Conservation (phyloP, 1,284 basidiomycete species). For the Cryptococcus deneoformans region DNA sequence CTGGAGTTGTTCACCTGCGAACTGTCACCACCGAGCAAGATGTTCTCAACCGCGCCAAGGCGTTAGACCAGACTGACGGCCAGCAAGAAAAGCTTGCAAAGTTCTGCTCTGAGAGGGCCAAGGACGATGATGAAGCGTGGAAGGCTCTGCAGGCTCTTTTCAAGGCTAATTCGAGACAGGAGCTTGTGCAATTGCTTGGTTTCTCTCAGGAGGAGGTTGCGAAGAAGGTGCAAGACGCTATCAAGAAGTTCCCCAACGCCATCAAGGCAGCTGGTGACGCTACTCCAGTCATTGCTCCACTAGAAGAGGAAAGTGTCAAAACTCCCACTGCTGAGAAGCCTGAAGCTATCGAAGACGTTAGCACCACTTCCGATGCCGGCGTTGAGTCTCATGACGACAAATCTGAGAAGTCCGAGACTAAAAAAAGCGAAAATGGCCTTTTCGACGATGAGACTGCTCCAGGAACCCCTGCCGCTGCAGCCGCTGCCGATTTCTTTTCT, state of each 20-base stretch:
- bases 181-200: slow-evolving; percentile 85
- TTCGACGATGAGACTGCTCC: slow-evolving; percentile 59
- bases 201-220: slow-evolving; percentile 89
- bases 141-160: slow-evolving; percentile 86
- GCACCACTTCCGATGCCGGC: slow-evolving; percentile 1
- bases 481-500: slow-evolving; percentile 76
- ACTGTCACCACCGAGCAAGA: slow-evolving; percentile 73
- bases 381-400: slow-evolving; percentile 67
- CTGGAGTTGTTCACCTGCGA: slow-evolving; percentile 70
- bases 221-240: slow-evolving; percentile 73
- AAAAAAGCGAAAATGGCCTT: slow-evolving; percentile 57
- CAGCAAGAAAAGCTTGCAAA: slow-evolving; percentile 60
- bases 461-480: slow-evolving; percentile 55
- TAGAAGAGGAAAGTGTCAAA: slow-evolving; percentile 11
- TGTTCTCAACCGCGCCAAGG: slow-evolving; percentile 73
- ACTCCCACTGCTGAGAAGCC: slow-evolving; percentile 12
- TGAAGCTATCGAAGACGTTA: slow-evolving; percentile 4
- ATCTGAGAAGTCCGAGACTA: slow-evolving; percentile 58
- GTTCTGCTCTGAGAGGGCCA: slow-evolving; percentile 60
- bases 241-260: slow-evolving; percentile 60
- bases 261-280: slow-evolving; percentile 18
- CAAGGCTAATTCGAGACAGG: slow-evolving; percentile 81
- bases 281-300: neutral
- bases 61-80: slow-evolving; percentile 63
- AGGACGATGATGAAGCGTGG: slow-evolving; percentile 63